Percentiles rank a stretch among this genome's conserved stretches.
These are phyloP conservation scores for Thalia dealbata DNA, from an alignment of 176 grass and related monocot species.

Conservation along the genomic window DNA sequence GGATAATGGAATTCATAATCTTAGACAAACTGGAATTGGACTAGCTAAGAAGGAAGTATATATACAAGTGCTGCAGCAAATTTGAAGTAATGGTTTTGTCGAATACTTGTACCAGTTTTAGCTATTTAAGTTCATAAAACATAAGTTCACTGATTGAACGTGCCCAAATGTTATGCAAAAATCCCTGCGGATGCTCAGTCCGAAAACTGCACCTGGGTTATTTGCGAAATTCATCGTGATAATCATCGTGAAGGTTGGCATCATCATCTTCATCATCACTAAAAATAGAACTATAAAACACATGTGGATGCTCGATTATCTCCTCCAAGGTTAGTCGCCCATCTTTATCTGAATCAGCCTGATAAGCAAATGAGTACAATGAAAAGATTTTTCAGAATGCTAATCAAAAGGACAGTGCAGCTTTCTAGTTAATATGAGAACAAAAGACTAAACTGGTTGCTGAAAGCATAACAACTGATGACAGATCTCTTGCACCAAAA, in stretches of 20 bases:
- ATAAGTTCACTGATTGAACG: too few species aligned
- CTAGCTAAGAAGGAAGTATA: too few species aligned
- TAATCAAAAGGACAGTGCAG: not conserved
- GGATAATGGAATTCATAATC: too few species aligned
- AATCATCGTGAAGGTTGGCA: slow-evolving; percentile 33
- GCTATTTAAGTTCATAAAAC: too few species aligned
- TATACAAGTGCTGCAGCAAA: too few species aligned
- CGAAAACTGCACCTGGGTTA: slow-evolving; percentile 11
- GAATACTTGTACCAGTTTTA: too few species aligned
- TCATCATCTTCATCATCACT: slow-evolving; percentile 29
- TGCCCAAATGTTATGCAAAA: too few species aligned
- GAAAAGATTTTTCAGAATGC: too few species aligned
- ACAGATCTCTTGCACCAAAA: not conserved
- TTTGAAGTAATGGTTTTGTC: too few species aligned
- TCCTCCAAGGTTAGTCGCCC: slow-evolving; percentile 56
- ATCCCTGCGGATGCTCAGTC: too few species aligned
- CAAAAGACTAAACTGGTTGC: not conserved
- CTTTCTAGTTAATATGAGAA: not conserved
- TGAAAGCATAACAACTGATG: not conserved
- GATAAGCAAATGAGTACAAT: too few species aligned
- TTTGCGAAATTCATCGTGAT: slow-evolving; percentile 83
- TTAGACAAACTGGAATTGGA: too few species aligned
- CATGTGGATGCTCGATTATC: slow-evolving; percentile 58
- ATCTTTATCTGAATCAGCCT: slow-evolving; percentile 74
- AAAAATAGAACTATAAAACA: slow-evolving; percentile 70